Evolutionary conservation across 805 yeast genomes (phyloP).

Genomic region (Cyberlindnera nakhonratchasimensis): DNA sequence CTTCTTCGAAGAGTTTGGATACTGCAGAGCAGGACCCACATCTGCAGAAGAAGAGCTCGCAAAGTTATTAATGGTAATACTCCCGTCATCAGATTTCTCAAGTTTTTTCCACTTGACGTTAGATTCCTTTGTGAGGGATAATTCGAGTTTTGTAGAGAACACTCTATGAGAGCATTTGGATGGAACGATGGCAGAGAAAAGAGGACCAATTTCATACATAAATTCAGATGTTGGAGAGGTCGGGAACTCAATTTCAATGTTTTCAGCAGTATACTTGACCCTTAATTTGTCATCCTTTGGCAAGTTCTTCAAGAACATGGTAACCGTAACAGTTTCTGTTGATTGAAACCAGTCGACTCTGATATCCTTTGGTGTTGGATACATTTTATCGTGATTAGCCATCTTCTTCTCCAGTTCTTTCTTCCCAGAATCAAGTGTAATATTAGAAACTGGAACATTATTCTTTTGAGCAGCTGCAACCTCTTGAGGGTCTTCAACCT

Average conservation of each 20-base stretch:
- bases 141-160: conserved; percentile 72
- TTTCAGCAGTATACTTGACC: conserved; percentile 36
- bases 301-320: conserved; percentile 67
- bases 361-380: conserved; percentile 31
- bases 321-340: conserved; percentile 49
- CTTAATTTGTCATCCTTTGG: conserved; percentile 44
- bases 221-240: conserved; percentile 51
- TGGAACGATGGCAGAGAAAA: conserved; percentile 50
- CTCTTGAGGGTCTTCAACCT: not conserved
- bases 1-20: conserved; percentile 65
- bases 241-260: conserved; percentile 45
- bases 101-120: conserved; percentile 53
- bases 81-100: conserved; percentile 23
- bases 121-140: conserved; percentile 49
- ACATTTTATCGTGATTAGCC: conserved; percentile 23
- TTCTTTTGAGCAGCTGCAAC: not conserved
- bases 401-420: conserved; percentile 23
- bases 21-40: conserved; percentile 23
- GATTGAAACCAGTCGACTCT: conserved; percentile 77
- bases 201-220: conserved; percentile 50
- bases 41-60: not conserved
- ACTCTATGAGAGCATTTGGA: conserved; percentile 45
- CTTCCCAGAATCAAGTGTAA: conserved; percentile 21
- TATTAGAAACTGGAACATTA: not conserved
- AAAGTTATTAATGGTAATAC: conserved; percentile 2